Evolutionary conservation across 2,329 filamentous ascomycete species (phyloP).

Genomic region (Clonostachys rosea): DNA sequence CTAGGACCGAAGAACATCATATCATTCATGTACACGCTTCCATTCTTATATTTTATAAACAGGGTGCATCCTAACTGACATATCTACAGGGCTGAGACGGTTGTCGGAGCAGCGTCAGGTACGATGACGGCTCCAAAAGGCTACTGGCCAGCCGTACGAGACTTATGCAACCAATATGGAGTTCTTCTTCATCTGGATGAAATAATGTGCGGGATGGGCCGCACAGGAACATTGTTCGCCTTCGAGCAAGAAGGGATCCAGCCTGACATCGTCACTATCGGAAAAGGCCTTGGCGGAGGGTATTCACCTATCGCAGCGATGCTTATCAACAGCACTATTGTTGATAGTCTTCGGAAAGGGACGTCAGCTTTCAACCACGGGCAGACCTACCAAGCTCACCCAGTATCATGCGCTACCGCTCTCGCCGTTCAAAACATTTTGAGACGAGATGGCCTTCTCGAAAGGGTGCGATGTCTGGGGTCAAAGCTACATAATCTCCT

Average conservation of each 20-base stretch:
- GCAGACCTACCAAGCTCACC: conserved; percentile 44
- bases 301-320: conserved; percentile 52
- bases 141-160: conserved; percentile 40
- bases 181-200: conserved; percentile 46
- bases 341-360: conserved; percentile 15
- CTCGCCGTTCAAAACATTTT: conserved; percentile 30
- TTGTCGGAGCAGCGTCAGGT: conserved; percentile 40
- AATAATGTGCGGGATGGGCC: conserved; percentile 63
- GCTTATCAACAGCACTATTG: conserved; percentile 31
- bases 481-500: conserved; percentile 17
- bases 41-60: too few relatives aligned
- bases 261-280: conserved; percentile 55
- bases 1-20: conserved; percentile 33
- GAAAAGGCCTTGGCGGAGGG: conserved; percentile 55
- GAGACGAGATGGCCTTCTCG: conserved; percentile 22
- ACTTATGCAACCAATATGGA: conserved; percentile 45
- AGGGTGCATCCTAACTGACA: too few relatives aligned
- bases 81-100: conserved; percentile 26
- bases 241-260: conserved; percentile 43
- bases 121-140: conserved; percentile 42
- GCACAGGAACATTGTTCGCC: conserved; percentile 54
- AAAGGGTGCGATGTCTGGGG: conserved; percentile 21
- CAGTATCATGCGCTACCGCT: conserved; percentile 27
- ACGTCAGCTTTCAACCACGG: conserved; percentile 49
- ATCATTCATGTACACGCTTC: conserved; percentile 24